phyloP scores from a whole-genome alignment of 1,284 basidiomycete genomes.

The Singerocomus inundabilis region DNA sequence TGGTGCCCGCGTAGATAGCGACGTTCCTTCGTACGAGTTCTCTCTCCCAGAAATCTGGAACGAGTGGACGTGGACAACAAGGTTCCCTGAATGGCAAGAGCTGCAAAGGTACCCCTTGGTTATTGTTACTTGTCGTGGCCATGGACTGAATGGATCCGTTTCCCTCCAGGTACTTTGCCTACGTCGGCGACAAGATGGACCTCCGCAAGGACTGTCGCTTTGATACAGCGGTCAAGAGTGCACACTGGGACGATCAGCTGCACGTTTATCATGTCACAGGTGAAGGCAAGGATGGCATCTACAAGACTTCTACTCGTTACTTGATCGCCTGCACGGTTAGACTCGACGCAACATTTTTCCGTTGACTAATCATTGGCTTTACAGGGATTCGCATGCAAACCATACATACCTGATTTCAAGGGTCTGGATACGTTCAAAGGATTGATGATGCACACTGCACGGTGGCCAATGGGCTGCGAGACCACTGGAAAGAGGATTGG shows the following conservation, averaged over 20 bases:
- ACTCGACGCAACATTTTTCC: neutral
- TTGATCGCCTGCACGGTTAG: slow-evolving; percentile 10
- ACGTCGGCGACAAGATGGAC: slow-evolving; percentile 9
- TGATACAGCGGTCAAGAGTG: slow-evolving; percentile 9
- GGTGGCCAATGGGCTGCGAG: slow-evolving; percentile 9
- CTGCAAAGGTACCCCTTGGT: neutral
- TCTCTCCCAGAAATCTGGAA: slow-evolving; percentile 16
- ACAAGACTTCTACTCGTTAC: slow-evolving; percentile 7
- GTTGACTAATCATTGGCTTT: neutral
- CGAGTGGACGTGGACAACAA: slow-evolving; percentile 19
- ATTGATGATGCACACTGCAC: slow-evolving; percentile 1
- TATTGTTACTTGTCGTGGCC: neutral
- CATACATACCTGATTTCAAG: slow-evolving; percentile 7
- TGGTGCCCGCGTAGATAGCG: slow-evolving; percentile 15
- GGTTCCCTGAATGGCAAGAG: slow-evolving; percentile 14
- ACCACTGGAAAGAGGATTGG: slow-evolving; percentile 13
- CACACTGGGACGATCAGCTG: slow-evolving; percentile 10
- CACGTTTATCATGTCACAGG: slow-evolving; percentile 10
- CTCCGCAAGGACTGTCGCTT: slow-evolving; percentile 14
- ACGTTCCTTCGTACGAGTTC: slow-evolving; percentile 13
- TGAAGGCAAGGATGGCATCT: slow-evolving; percentile 3
- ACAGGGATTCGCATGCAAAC: slow-evolving; percentile 12
- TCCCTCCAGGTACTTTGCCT: slow-evolving; percentile 10
- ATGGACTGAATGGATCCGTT: neutral
- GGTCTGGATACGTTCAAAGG: slow-evolving; percentile 8